Evolutionary conservation across 192 early-diverging fungal species (phyloP), one percentile per base, ranked within the genome.

Genomic region (Oehlia diaphana): DNA sequence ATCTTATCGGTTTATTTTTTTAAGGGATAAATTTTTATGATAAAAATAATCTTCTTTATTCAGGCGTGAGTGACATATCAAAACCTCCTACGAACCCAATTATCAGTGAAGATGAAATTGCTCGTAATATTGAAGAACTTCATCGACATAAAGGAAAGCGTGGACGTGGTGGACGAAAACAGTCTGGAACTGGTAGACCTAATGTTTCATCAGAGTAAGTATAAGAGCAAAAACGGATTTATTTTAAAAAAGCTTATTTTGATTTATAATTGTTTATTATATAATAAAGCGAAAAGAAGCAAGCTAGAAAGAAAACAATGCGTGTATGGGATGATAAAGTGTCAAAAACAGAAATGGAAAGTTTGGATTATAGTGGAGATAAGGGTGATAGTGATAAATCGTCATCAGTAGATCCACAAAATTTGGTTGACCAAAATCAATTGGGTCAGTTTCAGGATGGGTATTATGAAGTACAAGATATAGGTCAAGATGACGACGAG

Each of bases 281-380:
- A 14, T 28, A 26, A 26, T 13, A 31, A 62, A 70, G 70, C 9
- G 78, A 79, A 37, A 88, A 83, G 81, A 87, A 90, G 87, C 83
- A 23, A 37, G 72, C 70, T 80, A 84, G 49, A 82, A 86, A 82
- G 62, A 92, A 92, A 77, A 86, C 88, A 62, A 85, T 85, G 74
- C 91, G 96, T 28, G 91, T 89, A 49, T 97, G 95, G 96, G 93
- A 93, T 53, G 94, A 89, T 73, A 84, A 89, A 62, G 83, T 91
- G 42, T 82, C 86, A n/a, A 88, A 85, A 53, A 87, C 87, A 71
- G 87, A 89, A 64, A 85, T 87, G 69, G 86, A 84, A 66, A 82
- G 84, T 68, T 68, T 91, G 26, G 90, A 90, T 75, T 92, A 88
- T 67, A 82, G 86, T 70, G 79, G 79, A 31, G 72, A 80, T 42